Evolutionary conservation across 345 rosid genomes (phyloP).

Genomic region (Eutrema heterophyllum): DNA sequence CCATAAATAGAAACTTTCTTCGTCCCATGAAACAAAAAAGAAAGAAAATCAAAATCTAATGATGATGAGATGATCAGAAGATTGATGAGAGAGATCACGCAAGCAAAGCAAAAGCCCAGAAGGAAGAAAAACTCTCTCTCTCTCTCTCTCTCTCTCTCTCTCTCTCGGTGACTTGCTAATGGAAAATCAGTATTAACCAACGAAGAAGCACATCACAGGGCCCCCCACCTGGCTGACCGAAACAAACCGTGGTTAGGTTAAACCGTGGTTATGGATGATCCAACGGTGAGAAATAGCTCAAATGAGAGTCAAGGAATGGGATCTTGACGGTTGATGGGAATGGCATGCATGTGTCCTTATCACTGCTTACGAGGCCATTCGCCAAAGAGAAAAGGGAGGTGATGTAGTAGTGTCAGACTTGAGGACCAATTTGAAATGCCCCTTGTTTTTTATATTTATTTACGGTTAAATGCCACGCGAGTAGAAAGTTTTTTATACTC

Average conservation of each 20-base stretch:
- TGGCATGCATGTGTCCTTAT: slow-evolving; percentile 59
- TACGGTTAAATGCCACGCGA: slow-evolving; percentile 13
- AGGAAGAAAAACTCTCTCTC: not conserved
- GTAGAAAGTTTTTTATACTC: not conserved
- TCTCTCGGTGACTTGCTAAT: slow-evolving; percentile 17
- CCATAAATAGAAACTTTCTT: slow-evolving; percentile 25
- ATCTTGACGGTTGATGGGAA: slow-evolving; percentile 43
- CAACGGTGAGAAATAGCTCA: slow-evolving; percentile 21
- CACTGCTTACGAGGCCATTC: slow-evolving; percentile 39
- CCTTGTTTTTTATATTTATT: not conserved
- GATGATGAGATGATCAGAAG: slow-evolving; percentile 26
- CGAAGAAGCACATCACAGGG: slow-evolving; percentile 20
- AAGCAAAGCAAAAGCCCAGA: not conserved
- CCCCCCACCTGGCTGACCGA: slow-evolving; percentile 20
- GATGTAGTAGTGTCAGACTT: slow-evolving; percentile 20
- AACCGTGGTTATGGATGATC: slow-evolving; percentile 27
- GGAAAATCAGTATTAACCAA: slow-evolving; percentile 19
- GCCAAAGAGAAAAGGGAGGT: slow-evolving; percentile 2
- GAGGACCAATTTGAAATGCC: not conserved
- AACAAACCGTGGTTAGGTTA: slow-evolving; percentile 28
- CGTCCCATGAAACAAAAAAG: not conserved
- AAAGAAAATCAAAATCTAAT: slow-evolving; percentile 25
- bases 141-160: slow-evolving; percentile 4
- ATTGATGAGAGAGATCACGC: slow-evolving; percentile 12
- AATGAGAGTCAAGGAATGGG: slow-evolving; percentile 20